phyloP scores from a whole-genome alignment of 495 filamentous ascomycete genomes.

The Annulohypoxylon bovei region DNA sequence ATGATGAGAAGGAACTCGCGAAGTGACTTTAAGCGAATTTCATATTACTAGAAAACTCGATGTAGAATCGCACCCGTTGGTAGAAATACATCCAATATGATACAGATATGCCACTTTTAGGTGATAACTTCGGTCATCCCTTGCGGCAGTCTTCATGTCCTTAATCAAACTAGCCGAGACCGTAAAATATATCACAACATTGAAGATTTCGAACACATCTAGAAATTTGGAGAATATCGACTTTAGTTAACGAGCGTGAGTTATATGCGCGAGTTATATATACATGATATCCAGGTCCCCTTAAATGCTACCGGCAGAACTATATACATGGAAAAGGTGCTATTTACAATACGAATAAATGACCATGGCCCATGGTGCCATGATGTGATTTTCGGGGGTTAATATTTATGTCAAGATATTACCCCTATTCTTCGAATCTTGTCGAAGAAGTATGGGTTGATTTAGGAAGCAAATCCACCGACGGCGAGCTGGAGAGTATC shows the following conservation, averaged over 20 bases:
- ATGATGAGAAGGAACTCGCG: too few species aligned
- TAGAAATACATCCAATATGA: background rate
- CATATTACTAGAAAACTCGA: too few species aligned
- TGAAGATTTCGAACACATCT: background rate
- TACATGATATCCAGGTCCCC: slow-evolving; percentile 27
- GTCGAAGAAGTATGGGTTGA: background rate
- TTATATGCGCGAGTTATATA: slow-evolving; percentile 15
- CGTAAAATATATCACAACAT: background rate
- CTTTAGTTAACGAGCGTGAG: slow-evolving; percentile 16
- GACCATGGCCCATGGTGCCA: slow-evolving; percentile 10
- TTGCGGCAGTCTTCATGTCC: background rate
- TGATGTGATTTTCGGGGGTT: background rate
- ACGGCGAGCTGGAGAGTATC: slow-evolving; percentile 22
- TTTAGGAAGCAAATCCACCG: slow-evolving; percentile 31
- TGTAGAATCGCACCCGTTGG: too few species aligned
- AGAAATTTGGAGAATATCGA: background rate
- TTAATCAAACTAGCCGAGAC: background rate
- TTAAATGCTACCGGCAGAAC: slow-evolving; percentile 25
- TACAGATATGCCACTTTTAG: background rate
- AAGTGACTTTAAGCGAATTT: too few species aligned
- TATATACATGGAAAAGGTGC: slow-evolving; percentile 20
- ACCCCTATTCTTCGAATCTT: background rate
- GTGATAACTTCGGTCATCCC: background rate
- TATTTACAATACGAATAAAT: slow-evolving; percentile 30
- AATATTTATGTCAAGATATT: background rate